Conservation (phyloP, 805 yeast species). For the Yamadazyma takamatsuzukensis region DNA sequence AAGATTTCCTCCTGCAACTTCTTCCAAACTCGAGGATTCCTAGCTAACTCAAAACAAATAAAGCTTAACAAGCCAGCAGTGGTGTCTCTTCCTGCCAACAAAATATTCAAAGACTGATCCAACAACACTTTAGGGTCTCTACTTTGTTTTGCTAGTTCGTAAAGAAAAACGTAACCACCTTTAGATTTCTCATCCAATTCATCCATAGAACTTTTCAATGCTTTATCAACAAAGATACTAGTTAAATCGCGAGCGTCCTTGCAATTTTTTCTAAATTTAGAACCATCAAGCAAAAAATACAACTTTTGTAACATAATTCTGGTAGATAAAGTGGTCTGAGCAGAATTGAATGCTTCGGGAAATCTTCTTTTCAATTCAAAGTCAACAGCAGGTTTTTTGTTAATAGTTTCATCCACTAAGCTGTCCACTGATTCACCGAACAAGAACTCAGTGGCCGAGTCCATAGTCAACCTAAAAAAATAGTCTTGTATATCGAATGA, state of each 20-base stretch:
- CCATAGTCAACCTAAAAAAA: slow-evolving; percentile 31
- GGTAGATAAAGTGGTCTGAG: slow-evolving; percentile 29
- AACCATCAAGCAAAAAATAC: slow-evolving; percentile 18
- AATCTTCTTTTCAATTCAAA: slow-evolving; percentile 26
- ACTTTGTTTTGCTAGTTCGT: slow-evolving; percentile 46
- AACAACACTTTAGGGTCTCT: slow-evolving; percentile 43
- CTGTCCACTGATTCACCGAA: slow-evolving; percentile 33
- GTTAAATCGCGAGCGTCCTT: slow-evolving; percentile 23
- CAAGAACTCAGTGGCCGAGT: slow-evolving; percentile 37
- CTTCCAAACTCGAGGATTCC: slow-evolving; percentile 33
- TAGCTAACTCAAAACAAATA: slow-evolving; percentile 40
- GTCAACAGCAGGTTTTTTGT: slow-evolving; percentile 19
- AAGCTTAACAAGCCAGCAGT: slow-evolving; percentile 48
- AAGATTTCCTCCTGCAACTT: slow-evolving; percentile 35
- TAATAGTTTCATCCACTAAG: slow-evolving; percentile 23
- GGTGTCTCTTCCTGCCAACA: slow-evolving; percentile 53
- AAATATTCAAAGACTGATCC: slow-evolving; percentile 47
- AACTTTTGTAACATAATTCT: slow-evolving; percentile 28
- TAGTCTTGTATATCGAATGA: slow-evolving; percentile 28
- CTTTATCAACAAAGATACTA: slow-evolving; percentile 35
- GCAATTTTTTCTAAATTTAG: slow-evolving; percentile 20
- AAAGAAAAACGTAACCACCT: slow-evolving; percentile 43
- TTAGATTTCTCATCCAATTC: slow-evolving; percentile 25
- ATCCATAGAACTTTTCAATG: slow-evolving; percentile 25
- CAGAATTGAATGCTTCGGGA: slow-evolving; percentile 29